Conservation (phyloP, 1,139 yeast species). For the Taphrina betulina region DNA sequence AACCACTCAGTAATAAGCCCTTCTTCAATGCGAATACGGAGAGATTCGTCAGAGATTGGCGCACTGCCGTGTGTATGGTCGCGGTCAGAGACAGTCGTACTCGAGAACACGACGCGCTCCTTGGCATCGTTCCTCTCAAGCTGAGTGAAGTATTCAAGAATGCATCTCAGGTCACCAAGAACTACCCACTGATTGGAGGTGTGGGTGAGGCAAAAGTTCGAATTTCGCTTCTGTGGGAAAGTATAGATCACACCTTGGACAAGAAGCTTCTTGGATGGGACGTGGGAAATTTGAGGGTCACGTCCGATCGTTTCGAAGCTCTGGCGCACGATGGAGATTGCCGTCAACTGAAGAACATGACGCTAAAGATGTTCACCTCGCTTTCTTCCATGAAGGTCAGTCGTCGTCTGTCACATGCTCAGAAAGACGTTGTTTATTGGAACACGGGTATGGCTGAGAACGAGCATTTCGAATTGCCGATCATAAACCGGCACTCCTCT, state of each 20-base stretch:
- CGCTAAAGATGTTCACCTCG: slow-evolving; percentile 6
- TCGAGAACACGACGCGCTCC: slow-evolving; percentile 33
- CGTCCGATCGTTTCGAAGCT: background rate
- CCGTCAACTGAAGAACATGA: slow-evolving; percentile 1
- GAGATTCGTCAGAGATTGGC: slow-evolving; percentile 30
- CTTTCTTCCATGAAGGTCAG: background rate
- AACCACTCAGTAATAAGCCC: slow-evolving; percentile 30
- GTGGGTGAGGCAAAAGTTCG: slow-evolving; percentile 27
- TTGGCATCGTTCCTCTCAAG: slow-evolving; percentile 28
- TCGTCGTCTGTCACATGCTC: background rate
- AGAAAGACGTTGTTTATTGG: slow-evolving; percentile 10
- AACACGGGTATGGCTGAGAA: background rate
- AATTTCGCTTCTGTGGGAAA: slow-evolving; percentile 26
- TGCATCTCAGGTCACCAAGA: slow-evolving; percentile 32
- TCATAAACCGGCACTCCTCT: slow-evolving; percentile 4
- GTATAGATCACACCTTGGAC: slow-evolving; percentile 15
- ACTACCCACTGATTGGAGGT: slow-evolving; percentile 31
- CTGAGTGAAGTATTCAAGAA: slow-evolving; percentile 25
- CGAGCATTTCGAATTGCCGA: slow-evolving; percentile 9
- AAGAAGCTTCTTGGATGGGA: slow-evolving; percentile 28
- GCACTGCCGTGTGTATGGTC: slow-evolving; percentile 22
- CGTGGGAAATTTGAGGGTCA: slow-evolving; percentile 22
- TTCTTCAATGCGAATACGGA: slow-evolving; percentile 32
- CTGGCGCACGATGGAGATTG: slow-evolving; percentile 1
- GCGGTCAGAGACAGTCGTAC: slow-evolving; percentile 19